These are phyloP conservation scores for Hypholoma sublateritium DNA, from an alignment of 768 basidiomycete genomes.

Conservation along the genomic window DNA sequence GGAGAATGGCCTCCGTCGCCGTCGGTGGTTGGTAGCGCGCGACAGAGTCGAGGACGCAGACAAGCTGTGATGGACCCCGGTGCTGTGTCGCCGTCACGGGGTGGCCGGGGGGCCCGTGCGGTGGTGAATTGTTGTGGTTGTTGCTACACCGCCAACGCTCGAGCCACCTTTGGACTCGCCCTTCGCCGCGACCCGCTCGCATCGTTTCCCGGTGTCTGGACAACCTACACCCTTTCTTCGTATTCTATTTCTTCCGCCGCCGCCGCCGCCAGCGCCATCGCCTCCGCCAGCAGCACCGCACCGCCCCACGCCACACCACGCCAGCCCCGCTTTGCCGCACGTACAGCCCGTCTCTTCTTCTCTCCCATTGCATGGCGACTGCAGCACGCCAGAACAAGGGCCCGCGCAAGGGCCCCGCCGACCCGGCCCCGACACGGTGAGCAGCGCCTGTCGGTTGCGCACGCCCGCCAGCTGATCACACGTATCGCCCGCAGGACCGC, in stretches of 20 bases:
- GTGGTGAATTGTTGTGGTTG: slow-evolving; percentile 7
- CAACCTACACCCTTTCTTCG: slow-evolving; percentile 26
- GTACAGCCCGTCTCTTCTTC: not conserved
- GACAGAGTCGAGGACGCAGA: too few relatives aligned
- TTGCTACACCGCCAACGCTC: slow-evolving; percentile 9
- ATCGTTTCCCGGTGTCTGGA: slow-evolving; percentile 37
- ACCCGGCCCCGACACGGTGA: slow-evolving; percentile 55
- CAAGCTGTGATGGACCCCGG: not conserved
- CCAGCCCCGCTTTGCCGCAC: not conserved
- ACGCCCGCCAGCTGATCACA: slow-evolving; percentile 4
- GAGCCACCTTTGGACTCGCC: slow-evolving; percentile 23
- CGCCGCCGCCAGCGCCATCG: not conserved
- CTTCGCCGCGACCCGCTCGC: slow-evolving; percentile 30
- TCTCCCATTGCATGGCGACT: slow-evolving; percentile 50
- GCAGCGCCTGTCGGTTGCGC: slow-evolving; percentile 15
- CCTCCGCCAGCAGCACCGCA: not conserved
- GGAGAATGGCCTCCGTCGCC: too few relatives aligned
- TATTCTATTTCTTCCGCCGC: slow-evolving; percentile 30
- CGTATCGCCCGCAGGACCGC: not conserved
- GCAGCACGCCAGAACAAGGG: slow-evolving; percentile 65
- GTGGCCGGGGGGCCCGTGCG: slow-evolving; percentile 11
- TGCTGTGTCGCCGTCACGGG: not conserved
- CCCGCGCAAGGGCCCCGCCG: slow-evolving; percentile 60
- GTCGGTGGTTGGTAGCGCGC: too few relatives aligned
- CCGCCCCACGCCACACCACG: slow-evolving; percentile 1